A percentile compares a stretch with the other conserved stretches of the same genome.
Evolutionary conservation across 495 filamentous ascomycete species (phyloP).

Genomic region (Sordaria brevicollis): DNA sequence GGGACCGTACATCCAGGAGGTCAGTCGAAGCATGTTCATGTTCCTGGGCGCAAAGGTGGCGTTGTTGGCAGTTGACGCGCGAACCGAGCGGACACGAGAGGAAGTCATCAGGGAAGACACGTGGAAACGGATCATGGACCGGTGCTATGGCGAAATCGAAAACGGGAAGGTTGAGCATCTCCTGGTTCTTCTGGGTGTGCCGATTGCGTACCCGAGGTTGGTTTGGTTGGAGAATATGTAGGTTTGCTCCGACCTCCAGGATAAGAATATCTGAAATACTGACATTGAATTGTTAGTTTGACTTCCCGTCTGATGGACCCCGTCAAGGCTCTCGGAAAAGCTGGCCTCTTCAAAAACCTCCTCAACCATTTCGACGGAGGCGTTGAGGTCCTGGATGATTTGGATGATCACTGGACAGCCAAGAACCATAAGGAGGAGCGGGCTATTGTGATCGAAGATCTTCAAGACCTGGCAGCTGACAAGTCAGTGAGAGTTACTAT

Average conservation of each 20-base stretch:
- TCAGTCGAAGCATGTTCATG: slow-evolving; percentile 80
- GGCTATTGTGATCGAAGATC: slow-evolving; percentile 73
- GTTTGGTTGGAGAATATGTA: slow-evolving; percentile 64
- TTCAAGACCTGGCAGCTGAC: slow-evolving; percentile 83
- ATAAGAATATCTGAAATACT: not conserved
- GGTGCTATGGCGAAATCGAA: slow-evolving; percentile 68
- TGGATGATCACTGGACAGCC: slow-evolving; percentile 95
- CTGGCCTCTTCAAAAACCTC: slow-evolving; percentile 68
- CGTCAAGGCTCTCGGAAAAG: slow-evolving; percentile 76
- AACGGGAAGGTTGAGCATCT: slow-evolving; percentile 81
- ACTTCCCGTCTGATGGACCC: slow-evolving; percentile 79
- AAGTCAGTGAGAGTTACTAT: slow-evolving; percentile 90
- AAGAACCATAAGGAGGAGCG: slow-evolving; percentile 86
- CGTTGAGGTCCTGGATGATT: slow-evolving; percentile 85
- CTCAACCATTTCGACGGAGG: slow-evolving; percentile 87
- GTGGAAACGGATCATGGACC: slow-evolving; percentile 75
- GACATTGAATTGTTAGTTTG: slow-evolving; percentile 39
- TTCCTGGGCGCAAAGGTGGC: slow-evolving; percentile 65
- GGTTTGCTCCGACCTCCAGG: slow-evolving; percentile 11
- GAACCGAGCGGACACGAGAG: slow-evolving; percentile 77
- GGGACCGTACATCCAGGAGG: slow-evolving; percentile 84
- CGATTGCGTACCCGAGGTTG: slow-evolving; percentile 87
- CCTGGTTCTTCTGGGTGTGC: slow-evolving; percentile 74
- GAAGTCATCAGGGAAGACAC: slow-evolving; percentile 72
- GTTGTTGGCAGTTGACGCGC: slow-evolving; percentile 80